Base-by-base conservation (phyloP, 139 green algal genomes). In the Nannochloris sp. region DNA sequence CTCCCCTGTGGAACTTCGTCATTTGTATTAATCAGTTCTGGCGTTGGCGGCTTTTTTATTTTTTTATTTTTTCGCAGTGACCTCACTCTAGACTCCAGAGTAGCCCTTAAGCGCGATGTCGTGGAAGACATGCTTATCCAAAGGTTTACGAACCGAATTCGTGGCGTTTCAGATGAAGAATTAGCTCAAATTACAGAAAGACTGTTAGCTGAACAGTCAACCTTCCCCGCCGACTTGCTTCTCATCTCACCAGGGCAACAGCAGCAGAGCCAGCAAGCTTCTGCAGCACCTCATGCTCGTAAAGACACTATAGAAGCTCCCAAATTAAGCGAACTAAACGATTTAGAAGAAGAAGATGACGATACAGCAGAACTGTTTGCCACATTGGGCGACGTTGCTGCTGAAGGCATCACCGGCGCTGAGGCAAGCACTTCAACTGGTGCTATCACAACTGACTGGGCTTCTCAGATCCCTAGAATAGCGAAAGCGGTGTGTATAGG, bases 71-170 rank as follows among this genome's bases (percentile, higher is more conserved):
- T n/a, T n/a, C n/a, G n/a, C n/a, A n/a, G n/a, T n/a, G n/a, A n/a
- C n/a, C n/a, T n/a, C n/a, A n/a, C 45, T 54, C 24, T 54, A 24
- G 48, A 57, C 12, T 33, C n/a, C 12, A 64, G 12, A 0, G 48
- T 59, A 19, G 9, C 48, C 10, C 48, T 59, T 36, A n/a, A 12
- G 19, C 56, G 56, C 15, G 25, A 24, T 24, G 37, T 64, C 32
- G 56, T 54, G 25, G 56, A 64, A 25, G 24, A 47, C n/a, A 64
- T 64, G 56, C 37, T 64, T 9, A 54, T 57, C 12, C n/a, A 64
- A 30, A 23, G 56, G 15, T 64, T 55, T 47, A 57, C 6, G 23
- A 25, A 64, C 15, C 29, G 19, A 23, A n/a, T 64, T 24, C 32
- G 12, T 23, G 31, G n/a, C 6, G 15, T 64, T 23, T 56, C 23